Base-by-base conservation (phyloP, 2,329 filamentous ascomycete species). In the Penicillium brasilianum region DNA sequence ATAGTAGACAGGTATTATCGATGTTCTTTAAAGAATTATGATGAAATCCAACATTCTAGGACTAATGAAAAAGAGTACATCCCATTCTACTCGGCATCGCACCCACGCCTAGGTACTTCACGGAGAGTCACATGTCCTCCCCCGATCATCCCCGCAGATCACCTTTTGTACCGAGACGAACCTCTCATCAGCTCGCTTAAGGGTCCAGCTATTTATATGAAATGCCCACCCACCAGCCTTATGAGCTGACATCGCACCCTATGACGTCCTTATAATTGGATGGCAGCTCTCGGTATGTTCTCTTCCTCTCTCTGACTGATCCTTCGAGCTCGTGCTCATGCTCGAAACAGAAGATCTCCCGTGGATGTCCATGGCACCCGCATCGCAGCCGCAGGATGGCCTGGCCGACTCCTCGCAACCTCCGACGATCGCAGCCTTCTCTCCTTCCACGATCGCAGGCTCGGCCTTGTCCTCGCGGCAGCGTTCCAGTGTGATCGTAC, bases 401-500 rank as follows among this genome's bases (percentile, higher is more conserved):
- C 68, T 67, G 68, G 69, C 71, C 64, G 71, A 73, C 60, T 77
- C 80, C 61, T 77, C 80, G 78, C 63, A 82, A 66, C 84, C 86
- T 58, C 90, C 92, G 50, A 98, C 94, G 49, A 88, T 91, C 74
- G 95, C 95, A 66, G 86, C 91, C 71, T 99, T 99, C 81, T 95
- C 94, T 5, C 93, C 95, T 34, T 86, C 89, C 22, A 92, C 90
- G 22, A 85, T 93, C 67, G 89, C 88, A 48, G 86, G 89, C 59
- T 85, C 86, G 39, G 85, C 88, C 5, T 83, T 89, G 50, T 85
- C 88, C 39, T 87, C 88, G 44, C 90, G 91, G 72, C 90, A 94
- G 64, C 88, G 92, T 49, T 96, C 92, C 18, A 96, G 92, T 59
- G 93, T 99, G 69, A 88, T 98, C 69, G 93, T 99, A 20, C 93